Percentiles rank a stretch among this genome's conserved stretches.
Evolutionary conservation across 495 filamentous ascomycete species (phyloP).

Genomic region (Neurospora intermedia): DNA sequence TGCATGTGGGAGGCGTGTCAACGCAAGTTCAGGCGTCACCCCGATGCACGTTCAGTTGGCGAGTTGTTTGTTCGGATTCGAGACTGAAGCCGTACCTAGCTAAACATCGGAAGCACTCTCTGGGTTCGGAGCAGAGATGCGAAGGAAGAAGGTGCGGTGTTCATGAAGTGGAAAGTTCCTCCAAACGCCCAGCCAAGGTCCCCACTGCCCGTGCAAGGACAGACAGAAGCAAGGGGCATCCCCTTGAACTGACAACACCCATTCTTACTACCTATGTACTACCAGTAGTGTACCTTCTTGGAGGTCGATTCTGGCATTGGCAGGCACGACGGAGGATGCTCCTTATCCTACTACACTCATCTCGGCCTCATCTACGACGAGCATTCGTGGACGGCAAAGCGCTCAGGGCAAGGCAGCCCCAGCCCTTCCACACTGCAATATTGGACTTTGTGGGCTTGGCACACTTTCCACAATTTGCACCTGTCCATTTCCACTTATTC

Average conservation of each 20-base stretch:
- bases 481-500: neutral
- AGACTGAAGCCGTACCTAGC: neutral
- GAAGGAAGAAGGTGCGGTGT: no score
- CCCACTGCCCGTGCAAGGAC: no score
- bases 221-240: no score
- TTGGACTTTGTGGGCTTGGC: neutral
- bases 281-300: neutral
- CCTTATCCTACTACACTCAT: neutral
- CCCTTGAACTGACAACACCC: neutral
- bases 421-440: neutral
- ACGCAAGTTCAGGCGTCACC: constrained; percentile 16
- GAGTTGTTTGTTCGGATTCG: neutral
- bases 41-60: constrained; percentile 10
- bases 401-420: neutral
- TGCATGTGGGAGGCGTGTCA: neutral
- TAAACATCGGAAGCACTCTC: neutral
- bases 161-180: no score
- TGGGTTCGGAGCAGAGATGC: neutral
- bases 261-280: neutral
- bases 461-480: neutral
- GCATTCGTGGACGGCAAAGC: neutral
- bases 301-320: neutral
- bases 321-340: neutral
- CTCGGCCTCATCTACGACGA: neutral
- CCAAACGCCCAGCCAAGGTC: no score